phyloP scores from a whole-genome alignment of 2,329 filamentous ascomycete genomes.

The Cryphonectria carpinicola region DNA sequence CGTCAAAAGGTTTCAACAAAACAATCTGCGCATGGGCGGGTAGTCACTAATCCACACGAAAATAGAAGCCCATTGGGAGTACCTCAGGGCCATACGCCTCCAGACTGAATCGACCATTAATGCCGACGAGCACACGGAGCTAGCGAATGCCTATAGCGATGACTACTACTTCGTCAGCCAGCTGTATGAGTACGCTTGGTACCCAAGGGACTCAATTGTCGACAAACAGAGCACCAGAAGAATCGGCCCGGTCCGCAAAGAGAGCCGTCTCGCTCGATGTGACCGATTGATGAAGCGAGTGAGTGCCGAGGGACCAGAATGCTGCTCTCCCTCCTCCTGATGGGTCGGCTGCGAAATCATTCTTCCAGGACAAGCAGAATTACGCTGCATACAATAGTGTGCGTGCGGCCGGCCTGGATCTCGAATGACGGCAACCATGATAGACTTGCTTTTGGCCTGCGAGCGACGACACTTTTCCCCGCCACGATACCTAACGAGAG shows the following conservation, averaged over 20 bases:
- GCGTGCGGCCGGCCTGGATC: neutral
- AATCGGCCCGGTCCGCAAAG: neutral
- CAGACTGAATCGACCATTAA: neutral
- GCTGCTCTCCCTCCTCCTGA: neutral
- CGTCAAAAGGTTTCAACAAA: neutral
- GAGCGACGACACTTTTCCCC: neutral
- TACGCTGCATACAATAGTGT: neutral
- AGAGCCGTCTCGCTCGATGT: neutral
- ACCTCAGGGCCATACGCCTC: conserved; percentile 34
- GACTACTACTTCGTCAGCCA: conserved; percentile 65
- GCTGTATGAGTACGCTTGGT: conserved; percentile 61
- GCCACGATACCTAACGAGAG: neutral
- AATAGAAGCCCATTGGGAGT: conserved; percentile 50
- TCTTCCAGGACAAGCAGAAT: neutral
- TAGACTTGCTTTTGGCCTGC: neutral
- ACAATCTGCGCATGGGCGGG: neutral
- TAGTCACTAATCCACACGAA: conserved; percentile 20
- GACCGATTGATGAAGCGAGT: neutral
- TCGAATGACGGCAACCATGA: neutral
- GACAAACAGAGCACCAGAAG: conserved; percentile 15
- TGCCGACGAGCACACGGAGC: conserved; percentile 33
- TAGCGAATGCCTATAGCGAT: conserved; percentile 52
- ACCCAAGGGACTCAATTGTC: conserved; percentile 38
- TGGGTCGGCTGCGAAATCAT: neutral
- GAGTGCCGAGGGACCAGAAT: neutral